Evolutionary conservation across 768 basidiomycete genomes (phyloP), one percentile per base, ranked within the genome.

Genomic region (Phaffia tasmanica): DNA sequence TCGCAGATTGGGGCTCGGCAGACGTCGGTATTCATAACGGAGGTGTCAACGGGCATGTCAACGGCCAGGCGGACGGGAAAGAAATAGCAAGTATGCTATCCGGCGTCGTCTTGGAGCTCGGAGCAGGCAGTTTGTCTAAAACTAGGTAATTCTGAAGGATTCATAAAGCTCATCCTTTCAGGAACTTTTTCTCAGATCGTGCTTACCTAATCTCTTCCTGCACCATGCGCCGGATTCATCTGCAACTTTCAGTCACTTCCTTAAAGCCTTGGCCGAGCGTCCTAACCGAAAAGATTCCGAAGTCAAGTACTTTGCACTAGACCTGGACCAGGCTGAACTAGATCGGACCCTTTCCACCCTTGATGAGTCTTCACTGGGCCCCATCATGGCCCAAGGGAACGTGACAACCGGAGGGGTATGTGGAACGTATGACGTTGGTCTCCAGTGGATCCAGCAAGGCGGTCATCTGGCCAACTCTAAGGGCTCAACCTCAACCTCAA

Each of bases 341-440:
- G 81, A 84, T 66, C 85, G 90, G 46, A 87, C 89, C 9, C 82
- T 98, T 29, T 77, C 78, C 23, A 79, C 84, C 71, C 84, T 99
- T 69, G 75, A 81, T 59, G 78, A 86, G 46, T 63, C 62, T 21
- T 29, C 74, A 4, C 74, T 76, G 50, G 89, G 89, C 32, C 71
- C 78, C 14, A 75, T 79, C 46, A 79, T 91, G 1, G 69, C 78
- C 18, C 55, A 49, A 30, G 88, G 85, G 58, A 90, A 88, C 72
- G 84, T 98, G 46, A 79, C 82, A 1, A 85, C 84, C 49, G 85
- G 85, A 66, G 95, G 93, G 25, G 81, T 97, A 70, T 88, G 88
- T 75, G 94, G 89, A 27, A 94, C 90, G 3, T 98, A 90, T 75
- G 85, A 94, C 59, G 86, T 86, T 35, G 92, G 93, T 1, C 79